These are phyloP conservation scores for Diplosphaera chodatii DNA, from an alignment of 139 green algal species.

Conservation along the genomic window DNA sequence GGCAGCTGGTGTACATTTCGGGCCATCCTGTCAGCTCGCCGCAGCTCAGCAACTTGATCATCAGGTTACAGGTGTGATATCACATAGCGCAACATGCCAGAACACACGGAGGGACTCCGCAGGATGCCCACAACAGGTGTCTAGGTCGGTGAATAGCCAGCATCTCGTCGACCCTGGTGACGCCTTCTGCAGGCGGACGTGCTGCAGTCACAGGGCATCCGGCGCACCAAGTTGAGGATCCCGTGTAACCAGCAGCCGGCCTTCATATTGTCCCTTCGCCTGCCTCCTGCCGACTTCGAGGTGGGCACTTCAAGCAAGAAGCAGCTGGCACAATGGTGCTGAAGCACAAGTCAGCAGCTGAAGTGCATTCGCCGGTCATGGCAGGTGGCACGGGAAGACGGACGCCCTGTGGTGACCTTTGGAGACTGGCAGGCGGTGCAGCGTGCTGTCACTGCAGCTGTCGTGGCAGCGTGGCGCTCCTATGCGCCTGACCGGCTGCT, in stretches of 20 bases:
- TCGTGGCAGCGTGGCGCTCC: neutral
- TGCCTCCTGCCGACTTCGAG: neutral
- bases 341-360: neutral
- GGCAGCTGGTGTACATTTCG: neutral
- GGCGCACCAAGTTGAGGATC: no score
- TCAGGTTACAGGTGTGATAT: neutral
- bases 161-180: no score
- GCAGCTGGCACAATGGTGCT: no score
- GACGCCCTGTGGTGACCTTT: neutral
- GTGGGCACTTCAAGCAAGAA: neutral
- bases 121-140: no score
- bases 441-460: neutral
- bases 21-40: neutral
- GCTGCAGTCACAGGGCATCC: no score
- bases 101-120: no score
- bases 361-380: neutral
- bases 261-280: neutral
- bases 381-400: neutral
- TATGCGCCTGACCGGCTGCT: neutral
- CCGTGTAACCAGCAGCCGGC: neutral
- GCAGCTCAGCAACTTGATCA: neutral
- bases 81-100: no score
- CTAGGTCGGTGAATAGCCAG: no score
- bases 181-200: neutral
- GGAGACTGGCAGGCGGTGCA: neutral